phyloP scores from a whole-genome alignment of 2,329 filamentous ascomycete genomes.

The Penicillium sp. region DNA sequence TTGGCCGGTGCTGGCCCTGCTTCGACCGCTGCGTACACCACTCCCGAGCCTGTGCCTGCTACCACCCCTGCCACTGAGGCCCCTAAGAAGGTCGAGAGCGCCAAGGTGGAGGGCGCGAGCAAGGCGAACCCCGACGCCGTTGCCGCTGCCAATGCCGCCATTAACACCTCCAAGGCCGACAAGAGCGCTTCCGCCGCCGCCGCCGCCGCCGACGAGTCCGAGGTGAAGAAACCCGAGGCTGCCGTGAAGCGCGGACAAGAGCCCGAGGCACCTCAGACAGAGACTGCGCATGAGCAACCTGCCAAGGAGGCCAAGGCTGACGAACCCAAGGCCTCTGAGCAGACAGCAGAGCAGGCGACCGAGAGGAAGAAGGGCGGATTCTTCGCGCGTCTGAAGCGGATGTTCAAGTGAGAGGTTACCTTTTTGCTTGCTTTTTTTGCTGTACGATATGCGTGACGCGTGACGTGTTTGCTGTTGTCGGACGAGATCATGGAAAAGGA shows the following conservation, averaged over 20 bases:
- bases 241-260: conserved; percentile 25
- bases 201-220: conserved; percentile 4
- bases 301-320: conserved; percentile 15
- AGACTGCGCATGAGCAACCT: conserved; percentile 2
- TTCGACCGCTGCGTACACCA: conserved; percentile 20
- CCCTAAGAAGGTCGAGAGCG: conserved; percentile 13
- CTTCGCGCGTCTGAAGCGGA: conserved; percentile 19
- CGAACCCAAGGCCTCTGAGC: neutral
- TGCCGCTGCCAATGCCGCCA: conserved; percentile 21
- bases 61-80: neutral
- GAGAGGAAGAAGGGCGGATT: conserved; percentile 39
- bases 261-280: conserved; percentile 11
- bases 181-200: conserved; percentile 12
- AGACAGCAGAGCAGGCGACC: conserved; percentile 29
- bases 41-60: conserved; percentile 19
- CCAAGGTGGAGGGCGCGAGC: conserved; percentile 9
- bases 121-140: conserved; percentile 20
- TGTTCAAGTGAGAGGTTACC: conserved; percentile 12
- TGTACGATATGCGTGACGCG: conserved; percentile 17
- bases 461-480: neutral
- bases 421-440: neutral
- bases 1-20: conserved; percentile 22
- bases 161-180: conserved; percentile 22
- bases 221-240: conserved; percentile 25
- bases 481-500: neutral